Percentiles rank a stretch among this genome's conserved stretches.
These are phyloP conservation scores for Botryotinia convoluta DNA, from an alignment of 2,329 filamentous ascomycete genomes.

Conservation along the genomic window DNA sequence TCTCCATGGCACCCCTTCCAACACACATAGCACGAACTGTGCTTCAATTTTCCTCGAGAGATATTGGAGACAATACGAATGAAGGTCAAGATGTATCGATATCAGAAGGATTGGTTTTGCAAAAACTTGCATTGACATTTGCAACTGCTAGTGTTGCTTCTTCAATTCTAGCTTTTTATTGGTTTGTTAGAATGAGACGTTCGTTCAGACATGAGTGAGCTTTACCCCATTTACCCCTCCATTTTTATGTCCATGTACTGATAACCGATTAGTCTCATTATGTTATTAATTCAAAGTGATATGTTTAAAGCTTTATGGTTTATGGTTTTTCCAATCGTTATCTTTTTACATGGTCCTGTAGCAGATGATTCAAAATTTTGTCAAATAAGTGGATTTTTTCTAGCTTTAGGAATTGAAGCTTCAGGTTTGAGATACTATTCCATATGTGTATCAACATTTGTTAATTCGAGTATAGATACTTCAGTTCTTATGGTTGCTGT, in stretches of 20 bases:
- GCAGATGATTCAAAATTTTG: slow-evolving; percentile 56
- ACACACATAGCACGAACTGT: slow-evolving; percentile 23
- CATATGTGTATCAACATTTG: neutral
- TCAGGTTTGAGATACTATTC: slow-evolving; percentile 45
- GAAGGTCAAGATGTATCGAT: slow-evolving; percentile 20
- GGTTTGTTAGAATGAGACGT: slow-evolving; percentile 71
- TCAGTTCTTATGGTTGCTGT: slow-evolving; percentile 70
- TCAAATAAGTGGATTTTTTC: slow-evolving; percentile 66
- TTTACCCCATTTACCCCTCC: neutral
- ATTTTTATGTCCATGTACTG: slow-evolving; percentile 12
- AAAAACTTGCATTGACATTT: slow-evolving; percentile 40
- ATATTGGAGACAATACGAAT: slow-evolving; percentile 22
- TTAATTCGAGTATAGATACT: slow-evolving; percentile 48
- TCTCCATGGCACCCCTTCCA: slow-evolving; percentile 31
- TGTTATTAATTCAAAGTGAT: slow-evolving; percentile 71
- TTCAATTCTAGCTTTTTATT: slow-evolving; percentile 60
- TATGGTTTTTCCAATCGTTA: slow-evolving; percentile 61
- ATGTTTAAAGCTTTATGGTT: slow-evolving; percentile 69
- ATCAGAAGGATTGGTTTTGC: slow-evolving; percentile 30
- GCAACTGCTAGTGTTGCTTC: slow-evolving; percentile 55
- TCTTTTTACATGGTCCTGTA: slow-evolving; percentile 52
- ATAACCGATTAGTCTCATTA: slow-evolving; percentile 57
- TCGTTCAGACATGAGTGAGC: slow-evolving; percentile 70
- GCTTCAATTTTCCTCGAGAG: slow-evolving; percentile 18
- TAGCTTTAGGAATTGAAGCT: slow-evolving; percentile 64